Conservation (phyloP, 1,284 basidiomycete genomes). For the Xanthoconium separans region DNA sequence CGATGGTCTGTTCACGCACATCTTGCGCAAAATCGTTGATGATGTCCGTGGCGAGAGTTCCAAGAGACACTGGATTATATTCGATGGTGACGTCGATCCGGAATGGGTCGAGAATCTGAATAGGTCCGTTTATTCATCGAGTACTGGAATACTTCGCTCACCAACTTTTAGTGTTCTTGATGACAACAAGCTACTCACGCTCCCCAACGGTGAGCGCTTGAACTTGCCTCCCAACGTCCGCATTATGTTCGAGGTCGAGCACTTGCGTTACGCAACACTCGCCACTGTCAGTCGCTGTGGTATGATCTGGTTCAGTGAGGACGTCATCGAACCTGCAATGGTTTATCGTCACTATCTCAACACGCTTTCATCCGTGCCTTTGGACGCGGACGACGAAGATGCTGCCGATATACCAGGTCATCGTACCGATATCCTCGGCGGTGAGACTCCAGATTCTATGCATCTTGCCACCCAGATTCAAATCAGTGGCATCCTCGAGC, state of each 20-base stretch:
- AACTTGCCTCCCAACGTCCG: constrained; percentile 96
- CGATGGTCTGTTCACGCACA: constrained; percentile 97
- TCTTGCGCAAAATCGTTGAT: constrained; percentile 96
- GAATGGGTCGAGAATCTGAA: constrained; percentile 99
- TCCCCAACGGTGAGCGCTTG: constrained; percentile 98
- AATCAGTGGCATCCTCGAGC: constrained; percentile 76
- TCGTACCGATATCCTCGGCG: constrained; percentile 50
- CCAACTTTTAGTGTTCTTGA: constrained; percentile 80
- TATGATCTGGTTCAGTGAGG: constrained; percentile 99
- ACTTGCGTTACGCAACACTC: constrained; percentile 94
- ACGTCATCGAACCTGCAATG: constrained; percentile 90
- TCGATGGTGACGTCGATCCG: constrained; percentile 99
- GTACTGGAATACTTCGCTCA: constrained; percentile 9
- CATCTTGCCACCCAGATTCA: constrained; percentile 80
- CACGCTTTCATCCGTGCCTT: constrained; percentile 71
- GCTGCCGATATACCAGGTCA: constrained; percentile 58
- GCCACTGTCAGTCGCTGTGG: constrained; percentile 99
- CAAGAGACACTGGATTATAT: constrained; percentile 99
- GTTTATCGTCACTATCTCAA: constrained; percentile 89
- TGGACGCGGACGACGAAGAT: constrained; percentile 93
- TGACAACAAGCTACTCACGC: constrained; percentile 96
- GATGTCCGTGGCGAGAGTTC: constrained; percentile 97
- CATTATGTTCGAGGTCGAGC: constrained; percentile 99
- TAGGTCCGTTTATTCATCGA: constrained; percentile 57
- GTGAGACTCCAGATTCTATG: constrained; percentile 55